These are phyloP conservation scores for Serendipita sp. DNA, from an alignment of 768 basidiomycete species.

Conservation along the genomic window DNA sequence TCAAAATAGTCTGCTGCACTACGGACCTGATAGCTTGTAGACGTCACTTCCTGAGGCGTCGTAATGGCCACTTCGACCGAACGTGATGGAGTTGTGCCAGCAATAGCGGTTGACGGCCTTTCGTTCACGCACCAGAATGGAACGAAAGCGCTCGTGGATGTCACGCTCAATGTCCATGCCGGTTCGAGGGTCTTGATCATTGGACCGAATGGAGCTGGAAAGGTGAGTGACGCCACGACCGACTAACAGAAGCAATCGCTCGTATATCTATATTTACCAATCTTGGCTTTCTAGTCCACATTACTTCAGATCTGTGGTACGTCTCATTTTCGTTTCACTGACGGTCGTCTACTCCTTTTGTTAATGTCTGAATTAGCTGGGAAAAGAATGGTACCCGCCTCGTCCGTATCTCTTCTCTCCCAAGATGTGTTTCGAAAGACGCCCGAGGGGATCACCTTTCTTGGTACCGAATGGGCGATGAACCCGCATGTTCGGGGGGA, in stretches of 20 bases:
- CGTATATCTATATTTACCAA: no score
- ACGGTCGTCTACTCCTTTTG: conserved; percentile 59
- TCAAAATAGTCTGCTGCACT: no score
- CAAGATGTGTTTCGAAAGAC: conserved; percentile 11
- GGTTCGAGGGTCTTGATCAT: conserved; percentile 78
- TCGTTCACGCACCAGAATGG: conserved; percentile 3
- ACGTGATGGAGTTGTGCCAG: background rate
- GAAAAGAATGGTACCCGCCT: conserved; percentile 13
- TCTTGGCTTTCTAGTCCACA: conserved; percentile 85
- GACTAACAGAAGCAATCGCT: no score
- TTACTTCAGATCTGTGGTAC: conserved; percentile 64
- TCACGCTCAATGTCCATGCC: conserved; percentile 48
- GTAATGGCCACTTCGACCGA: background rate
- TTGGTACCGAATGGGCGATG: conserved; percentile 97
- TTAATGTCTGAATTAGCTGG: conserved; percentile 45
- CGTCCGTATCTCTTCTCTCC: conserved; percentile 7
- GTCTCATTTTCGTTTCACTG: no score
- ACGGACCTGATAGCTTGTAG: no score
- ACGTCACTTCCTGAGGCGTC: no score
- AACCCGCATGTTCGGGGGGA: conserved; percentile 93
- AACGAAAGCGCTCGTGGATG: conserved; percentile 37
- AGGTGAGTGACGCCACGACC: no score
- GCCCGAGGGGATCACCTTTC: conserved; percentile 52
- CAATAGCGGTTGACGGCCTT: background rate
- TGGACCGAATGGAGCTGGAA: conserved; percentile 85